These are phyloP conservation scores for Globisporangium ultimum DNA, from an alignment of 352 stramenopile genomes.

Conservation along the genomic window DNA sequence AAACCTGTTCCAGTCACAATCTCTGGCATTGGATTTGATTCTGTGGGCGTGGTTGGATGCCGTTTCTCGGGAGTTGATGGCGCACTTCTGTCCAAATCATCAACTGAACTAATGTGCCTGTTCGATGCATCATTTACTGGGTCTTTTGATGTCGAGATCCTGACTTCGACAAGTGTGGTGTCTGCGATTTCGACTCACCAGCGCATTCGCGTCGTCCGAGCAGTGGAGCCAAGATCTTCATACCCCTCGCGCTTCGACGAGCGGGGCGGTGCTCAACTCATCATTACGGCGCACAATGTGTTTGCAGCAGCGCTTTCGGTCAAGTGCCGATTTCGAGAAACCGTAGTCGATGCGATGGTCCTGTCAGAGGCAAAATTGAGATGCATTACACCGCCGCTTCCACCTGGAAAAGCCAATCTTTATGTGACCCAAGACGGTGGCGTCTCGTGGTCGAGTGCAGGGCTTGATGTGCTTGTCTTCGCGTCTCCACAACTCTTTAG, in stretches of 20 bases:
- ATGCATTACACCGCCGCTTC: slow-evolving; percentile 25
- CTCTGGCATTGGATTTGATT: slow-evolving; percentile 23
- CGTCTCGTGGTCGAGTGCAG: slow-evolving; percentile 28
- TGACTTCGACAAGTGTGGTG: slow-evolving; percentile 6
- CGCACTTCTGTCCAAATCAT: background rate
- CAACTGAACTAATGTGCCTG: slow-evolving; percentile 17
- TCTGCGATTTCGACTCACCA: slow-evolving; percentile 19
- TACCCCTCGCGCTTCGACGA: slow-evolving; percentile 40
- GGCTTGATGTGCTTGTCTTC: slow-evolving; percentile 28
- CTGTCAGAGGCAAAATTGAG: slow-evolving; percentile 25
- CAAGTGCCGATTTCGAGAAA: slow-evolving; percentile 34
- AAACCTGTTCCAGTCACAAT: slow-evolving; percentile 21
- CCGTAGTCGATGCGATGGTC: slow-evolving; percentile 18
- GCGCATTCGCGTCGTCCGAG: slow-evolving; percentile 28
- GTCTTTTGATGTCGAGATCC: slow-evolving; percentile 22
- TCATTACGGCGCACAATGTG: slow-evolving; percentile 31
- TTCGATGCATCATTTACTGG: slow-evolving; percentile 32
- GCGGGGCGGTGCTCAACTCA: slow-evolving; percentile 27
- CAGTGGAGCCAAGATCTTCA: slow-evolving; percentile 17
- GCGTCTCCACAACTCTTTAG: slow-evolving; percentile 27
- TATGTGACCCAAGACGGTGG: slow-evolving; percentile 33
- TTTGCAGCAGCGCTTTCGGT: slow-evolving; percentile 16
- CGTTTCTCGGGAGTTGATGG: slow-evolving; percentile 17
- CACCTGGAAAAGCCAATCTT: slow-evolving; percentile 19
- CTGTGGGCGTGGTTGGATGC: slow-evolving; percentile 19